Percentiles rank a stretch among this genome's conserved stretches.
These are phyloP conservation scores for Cyclocybe cylindracea DNA, from an alignment of 768 basidiomycete species.

Conservation along the genomic window DNA sequence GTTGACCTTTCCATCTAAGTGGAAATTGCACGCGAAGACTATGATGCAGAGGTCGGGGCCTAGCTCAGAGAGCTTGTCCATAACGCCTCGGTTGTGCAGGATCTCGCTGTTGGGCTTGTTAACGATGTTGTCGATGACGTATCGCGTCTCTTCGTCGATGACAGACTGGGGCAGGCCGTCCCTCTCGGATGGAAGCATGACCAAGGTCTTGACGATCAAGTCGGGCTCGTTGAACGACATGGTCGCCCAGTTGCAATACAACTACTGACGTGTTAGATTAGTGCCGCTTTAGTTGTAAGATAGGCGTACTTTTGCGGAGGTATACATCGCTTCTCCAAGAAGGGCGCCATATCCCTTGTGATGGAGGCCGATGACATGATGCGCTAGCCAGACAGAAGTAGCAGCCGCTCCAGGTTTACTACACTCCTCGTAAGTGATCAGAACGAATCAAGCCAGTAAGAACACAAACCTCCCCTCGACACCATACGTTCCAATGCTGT, in stretches of 20 bases:
- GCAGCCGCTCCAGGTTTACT: slow-evolving; percentile 51
- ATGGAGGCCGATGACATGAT: slow-evolving; percentile 41
- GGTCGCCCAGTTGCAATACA: slow-evolving; percentile 41
- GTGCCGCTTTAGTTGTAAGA: not conserved
- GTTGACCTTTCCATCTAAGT: slow-evolving; percentile 28
- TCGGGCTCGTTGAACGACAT: slow-evolving; percentile 32
- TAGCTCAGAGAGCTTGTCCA: slow-evolving; percentile 10
- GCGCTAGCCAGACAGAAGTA: slow-evolving; percentile 34
- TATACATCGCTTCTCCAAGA: slow-evolving; percentile 38
- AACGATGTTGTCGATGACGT: slow-evolving; percentile 31
- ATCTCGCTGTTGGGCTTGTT: not conserved
- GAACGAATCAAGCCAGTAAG: not conserved
- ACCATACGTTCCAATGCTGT: slow-evolving; percentile 45
- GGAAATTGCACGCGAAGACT: slow-evolving; percentile 45
- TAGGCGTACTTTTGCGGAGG: slow-evolving; percentile 31
- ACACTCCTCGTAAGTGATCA: not conserved
- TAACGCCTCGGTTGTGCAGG: slow-evolving; percentile 4
- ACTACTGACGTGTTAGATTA: slow-evolving; percentile 16
- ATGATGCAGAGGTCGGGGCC: slow-evolving; percentile 49
- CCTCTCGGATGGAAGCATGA: slow-evolving; percentile 34
- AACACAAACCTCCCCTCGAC: slow-evolving; percentile 45
- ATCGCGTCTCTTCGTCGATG: slow-evolving; percentile 28
- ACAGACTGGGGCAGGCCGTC: slow-evolving; percentile 7
- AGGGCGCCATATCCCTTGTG: slow-evolving; percentile 37
- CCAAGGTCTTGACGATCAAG: slow-evolving; percentile 43